Evolutionary conservation across 164 flowering plant species (phyloP), one percentile per base, ranked within the genome.

Genomic region (Liriodendron chinense): DNA sequence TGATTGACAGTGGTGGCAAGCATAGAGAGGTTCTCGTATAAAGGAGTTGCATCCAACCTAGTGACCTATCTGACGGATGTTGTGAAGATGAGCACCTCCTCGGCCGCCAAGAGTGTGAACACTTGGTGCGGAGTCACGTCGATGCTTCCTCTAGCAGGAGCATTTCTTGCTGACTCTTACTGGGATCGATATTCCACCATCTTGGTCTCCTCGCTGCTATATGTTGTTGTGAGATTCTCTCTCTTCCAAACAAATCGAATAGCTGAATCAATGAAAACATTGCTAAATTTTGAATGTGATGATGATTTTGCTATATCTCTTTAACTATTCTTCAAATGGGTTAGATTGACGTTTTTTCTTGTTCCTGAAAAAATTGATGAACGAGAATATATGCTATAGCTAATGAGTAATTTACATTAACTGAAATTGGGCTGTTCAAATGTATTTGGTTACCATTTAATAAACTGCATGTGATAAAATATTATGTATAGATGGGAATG

Each of bases 21-120:
- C 8, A 84, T 91, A 81, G 99, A 95, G 91, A 87, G 99, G 80
- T 91, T 93, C 83, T 97, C 92, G 34, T 95, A 87, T 88, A 95
- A 95, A 84, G 99, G 99, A 79, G 98, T 95, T 80, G 92, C 88
- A 1, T 89, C 98, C 2, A 95, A 95, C 77, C 74, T 95, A 48
- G 98, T 95, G 67, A 92, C 92, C 0, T 95, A 95, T 76, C 84
- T 95, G 0, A 92, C 98, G 0, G 94, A 92, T 67, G 89, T 90
- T 12, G 80, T 88, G 77, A 78, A 89, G 63, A 79, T 92, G 89
- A 91, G 91, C 86, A 95, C 88, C 68, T 91, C 97, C 0, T 63
- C 90, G 1, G 98, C 99, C 3, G 99, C 98, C 1, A 92, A 92
- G 78, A 86, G 85, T 4, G 97, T 95, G 4, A 95, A 92, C 76